Evolutionary conservation across 176 grass and related monocot species (phyloP), one percentile per base, ranked within the genome.

Genomic region (Phyllostachys edulis): DNA sequence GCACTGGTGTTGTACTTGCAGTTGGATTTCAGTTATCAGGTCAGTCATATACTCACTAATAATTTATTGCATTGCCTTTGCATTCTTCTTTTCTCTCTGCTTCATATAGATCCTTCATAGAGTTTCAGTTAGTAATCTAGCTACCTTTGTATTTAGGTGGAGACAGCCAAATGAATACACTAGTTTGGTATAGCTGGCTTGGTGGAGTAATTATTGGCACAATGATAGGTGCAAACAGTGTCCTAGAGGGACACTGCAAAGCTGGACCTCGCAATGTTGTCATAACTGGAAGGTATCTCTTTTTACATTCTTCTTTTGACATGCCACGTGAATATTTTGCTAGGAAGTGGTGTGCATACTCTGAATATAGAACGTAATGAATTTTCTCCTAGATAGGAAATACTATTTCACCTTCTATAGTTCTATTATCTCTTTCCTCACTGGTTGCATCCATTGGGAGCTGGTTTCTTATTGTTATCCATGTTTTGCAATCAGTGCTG

Each of bases 171-270:
- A 92, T 95, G 85, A 85, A 96, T 34, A 90, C 82, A 46, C 84
- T 99, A 45, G 96, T 99, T 84, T 99, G 97, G 97, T 99, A 99
- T 89, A 94, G 97, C 90, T 99, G 97, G 97, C 90, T 99, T 59
- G 97, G 97, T 39, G 97, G 97, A 42, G 84, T 99, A 87, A 96
- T 99, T 67, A 96, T 96, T 12, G 97, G 97, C 57, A 91, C 97
- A 39, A 99, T 99, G 97, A 86, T 94, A 71, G 97, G 93, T 37
- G 75, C 97, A 63, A 96, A 99, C 73, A 88, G 83, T 89, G 97
- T 96, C 70, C 70, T 99, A 52, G 97, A 99, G 88, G 91, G 96
- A 84, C 93, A 94, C 42, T 96, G 91, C 82, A 99, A 90, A 94
- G 85, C 97, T 86, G 97, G 97, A 67, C 97, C 93, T 44, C 89